Percentiles rank a stretch among this genome's conserved stretches.
Evolutionary conservation across 495 filamentous ascomycete species (phyloP).

Genomic region (Thermothielavioides terrestris): DNA sequence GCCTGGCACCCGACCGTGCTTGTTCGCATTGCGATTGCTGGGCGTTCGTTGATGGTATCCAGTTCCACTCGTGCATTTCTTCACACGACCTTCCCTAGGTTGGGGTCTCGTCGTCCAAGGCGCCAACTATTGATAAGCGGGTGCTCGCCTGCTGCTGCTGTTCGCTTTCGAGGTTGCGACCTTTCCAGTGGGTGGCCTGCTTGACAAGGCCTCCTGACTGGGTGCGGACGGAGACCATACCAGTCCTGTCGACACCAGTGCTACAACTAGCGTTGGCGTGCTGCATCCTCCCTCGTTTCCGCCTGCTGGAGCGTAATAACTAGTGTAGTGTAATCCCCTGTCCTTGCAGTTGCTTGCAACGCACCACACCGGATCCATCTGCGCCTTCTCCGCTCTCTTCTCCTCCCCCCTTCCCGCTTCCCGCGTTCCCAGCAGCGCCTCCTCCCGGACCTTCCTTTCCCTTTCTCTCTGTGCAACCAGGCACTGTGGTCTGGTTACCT

Average conservation of each 20-base stretch:
- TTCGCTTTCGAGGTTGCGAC: not conserved
- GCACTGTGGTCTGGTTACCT: not conserved
- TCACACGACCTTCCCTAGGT: no score
- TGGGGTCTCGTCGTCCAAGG: not conserved
- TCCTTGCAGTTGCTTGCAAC: constrained; percentile 12
- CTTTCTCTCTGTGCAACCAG: not conserved
- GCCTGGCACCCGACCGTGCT: no score
- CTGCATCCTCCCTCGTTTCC: constrained; percentile 30
- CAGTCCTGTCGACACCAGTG: constrained; percentile 23
- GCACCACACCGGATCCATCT: constrained; percentile 8
- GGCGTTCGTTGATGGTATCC: no score
- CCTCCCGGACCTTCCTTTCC: not conserved
- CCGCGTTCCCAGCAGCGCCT: not conserved
- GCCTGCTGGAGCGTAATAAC: constrained; percentile 10
- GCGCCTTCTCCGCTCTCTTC: constrained; percentile 14
- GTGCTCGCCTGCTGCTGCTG: constrained; percentile 10
- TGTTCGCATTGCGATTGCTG: no score
- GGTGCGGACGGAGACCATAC: constrained; percentile 13
- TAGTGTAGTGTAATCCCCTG: no score
- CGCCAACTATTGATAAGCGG: constrained; percentile 25
- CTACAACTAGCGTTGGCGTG: no score
- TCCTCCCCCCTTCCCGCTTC: constrained; percentile 12
- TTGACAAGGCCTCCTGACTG: not conserved
- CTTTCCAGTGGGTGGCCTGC: no score
- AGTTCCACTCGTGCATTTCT: no score